phyloP scores from a whole-genome alignment of 2,329 filamentous ascomycete genomes.

The Botryosphaeria dothidea region DNA sequence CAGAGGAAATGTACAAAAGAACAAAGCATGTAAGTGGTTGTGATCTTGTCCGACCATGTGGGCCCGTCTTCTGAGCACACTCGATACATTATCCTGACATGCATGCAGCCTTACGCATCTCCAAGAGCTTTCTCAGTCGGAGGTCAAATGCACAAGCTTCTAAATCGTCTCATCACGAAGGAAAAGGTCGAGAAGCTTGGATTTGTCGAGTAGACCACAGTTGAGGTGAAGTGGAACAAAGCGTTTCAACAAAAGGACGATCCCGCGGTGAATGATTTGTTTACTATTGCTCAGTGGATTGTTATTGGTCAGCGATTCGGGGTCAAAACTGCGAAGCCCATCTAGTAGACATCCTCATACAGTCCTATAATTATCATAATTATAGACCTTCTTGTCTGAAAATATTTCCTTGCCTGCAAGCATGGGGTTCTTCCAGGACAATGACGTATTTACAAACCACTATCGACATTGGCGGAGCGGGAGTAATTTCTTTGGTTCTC shows the following conservation, averaged over 20 bases:
- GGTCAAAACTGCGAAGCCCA: neutral
- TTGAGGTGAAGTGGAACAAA: neutral
- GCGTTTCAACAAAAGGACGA: neutral
- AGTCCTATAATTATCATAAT: no score
- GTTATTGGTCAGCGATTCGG: neutral
- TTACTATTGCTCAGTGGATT: neutral
- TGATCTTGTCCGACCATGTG: neutral
- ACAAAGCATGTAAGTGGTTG: constrained; percentile 42
- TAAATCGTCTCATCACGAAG: neutral
- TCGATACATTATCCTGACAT: neutral
- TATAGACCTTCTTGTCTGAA: no score
- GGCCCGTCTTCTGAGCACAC: neutral
- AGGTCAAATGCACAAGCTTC: neutral
- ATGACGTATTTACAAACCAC: no score
- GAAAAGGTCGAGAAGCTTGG: neutral
- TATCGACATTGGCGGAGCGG: no score
- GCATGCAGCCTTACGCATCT: neutral
- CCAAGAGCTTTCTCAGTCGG: neutral
- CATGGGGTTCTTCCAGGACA: no score
- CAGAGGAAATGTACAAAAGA: constrained; percentile 52
- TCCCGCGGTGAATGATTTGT: neutral
- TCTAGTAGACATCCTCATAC: neutral
- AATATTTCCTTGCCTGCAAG: no score
- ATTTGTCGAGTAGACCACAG: neutral
- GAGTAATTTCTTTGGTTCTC: no score